Percentiles rank a stretch among this genome's conserved stretches.
Evolutionary conservation across 257 asterid genomes (phyloP).

Genomic region (Euphrasia confusa): DNA sequence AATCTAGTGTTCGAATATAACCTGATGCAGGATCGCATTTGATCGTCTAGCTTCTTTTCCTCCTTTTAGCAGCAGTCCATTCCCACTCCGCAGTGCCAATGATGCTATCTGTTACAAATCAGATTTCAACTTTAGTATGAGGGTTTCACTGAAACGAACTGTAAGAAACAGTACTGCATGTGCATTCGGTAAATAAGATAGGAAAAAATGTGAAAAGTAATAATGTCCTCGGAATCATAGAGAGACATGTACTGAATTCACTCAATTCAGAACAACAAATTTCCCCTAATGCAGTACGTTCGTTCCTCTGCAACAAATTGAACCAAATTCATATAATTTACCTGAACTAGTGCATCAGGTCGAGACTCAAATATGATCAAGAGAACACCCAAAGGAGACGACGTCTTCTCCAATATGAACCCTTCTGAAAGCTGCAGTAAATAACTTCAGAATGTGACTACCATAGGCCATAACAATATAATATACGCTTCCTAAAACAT

Average conservation of each 20-base stretch:
- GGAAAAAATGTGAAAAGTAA: not conserved
- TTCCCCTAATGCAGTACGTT: not conserved
- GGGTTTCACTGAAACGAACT: too few species aligned
- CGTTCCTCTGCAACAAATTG: not conserved
- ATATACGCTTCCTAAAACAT: slow-evolving; percentile 1
- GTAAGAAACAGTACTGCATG: too few species aligned
- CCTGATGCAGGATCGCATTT: slow-evolving; percentile 74
- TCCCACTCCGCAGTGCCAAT: slow-evolving; percentile 80
- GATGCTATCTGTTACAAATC: slow-evolving; percentile 61
- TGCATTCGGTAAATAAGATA: not conserved
- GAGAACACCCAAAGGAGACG: slow-evolving; percentile 82
- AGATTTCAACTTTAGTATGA: not conserved
- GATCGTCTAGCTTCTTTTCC: slow-evolving; percentile 82
- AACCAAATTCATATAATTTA: slow-evolving; percentile 20
- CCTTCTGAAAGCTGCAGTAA: slow-evolving; percentile 70
- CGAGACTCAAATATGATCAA: slow-evolving; percentile 83
- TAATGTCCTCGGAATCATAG: not conserved
- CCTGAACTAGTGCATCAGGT: slow-evolving; percentile 90
- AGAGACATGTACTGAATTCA: not conserved
- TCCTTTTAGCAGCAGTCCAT: slow-evolving; percentile 78
- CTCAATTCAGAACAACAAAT: not conserved
- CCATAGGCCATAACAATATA: slow-evolving; percentile 2
- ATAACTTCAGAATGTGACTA: slow-evolving; percentile 21
- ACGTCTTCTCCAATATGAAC: slow-evolving; percentile 62
- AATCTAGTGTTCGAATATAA: slow-evolving; percentile 16